Conservation (phyloP, 306 rosid species). For the Cicer judaicum region DNA sequence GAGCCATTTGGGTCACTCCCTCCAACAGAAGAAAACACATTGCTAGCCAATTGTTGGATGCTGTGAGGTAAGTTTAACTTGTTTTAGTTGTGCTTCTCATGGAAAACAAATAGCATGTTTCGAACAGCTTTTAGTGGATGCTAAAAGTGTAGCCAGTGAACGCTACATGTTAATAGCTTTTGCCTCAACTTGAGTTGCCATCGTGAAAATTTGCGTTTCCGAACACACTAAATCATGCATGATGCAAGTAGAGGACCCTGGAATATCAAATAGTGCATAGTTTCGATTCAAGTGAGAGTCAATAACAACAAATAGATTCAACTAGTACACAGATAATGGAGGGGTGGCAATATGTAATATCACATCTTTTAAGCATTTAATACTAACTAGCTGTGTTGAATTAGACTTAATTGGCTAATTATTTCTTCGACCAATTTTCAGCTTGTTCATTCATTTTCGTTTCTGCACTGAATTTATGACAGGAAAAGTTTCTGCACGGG, state of each 20-base stretch:
- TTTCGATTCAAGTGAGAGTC: background rate
- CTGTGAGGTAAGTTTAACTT: constrained; percentile 64
- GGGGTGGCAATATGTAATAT: background rate
- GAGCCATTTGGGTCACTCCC: constrained; percentile 88
- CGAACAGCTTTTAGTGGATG: constrained; percentile 47
- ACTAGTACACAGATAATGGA: background rate
- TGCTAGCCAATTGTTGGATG: constrained; percentile 69
- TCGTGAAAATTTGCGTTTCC: too few species aligned
- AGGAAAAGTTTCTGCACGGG: constrained; percentile 72
- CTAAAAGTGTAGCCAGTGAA: constrained; percentile 34
- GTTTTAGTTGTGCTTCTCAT: background rate
- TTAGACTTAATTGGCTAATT: constrained; percentile 5
- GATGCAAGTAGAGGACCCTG: background rate
- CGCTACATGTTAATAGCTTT: too few species aligned
- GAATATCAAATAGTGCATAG: background rate
- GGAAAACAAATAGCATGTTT: background rate
- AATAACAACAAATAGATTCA: constrained; percentile 8
- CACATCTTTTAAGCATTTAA: constrained; percentile 3
- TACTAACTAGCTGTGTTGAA: background rate
- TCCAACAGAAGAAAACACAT: constrained; percentile 73
- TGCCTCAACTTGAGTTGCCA: too few species aligned
- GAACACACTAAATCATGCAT: too few species aligned
- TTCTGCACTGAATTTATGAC: constrained; percentile 40
- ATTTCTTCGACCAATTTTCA: background rate
- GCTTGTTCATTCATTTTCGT: constrained; percentile 22